Evolutionary conservation across 2,329 filamentous ascomycete species (phyloP).

Genomic region (Cordyceps militaris): DNA sequence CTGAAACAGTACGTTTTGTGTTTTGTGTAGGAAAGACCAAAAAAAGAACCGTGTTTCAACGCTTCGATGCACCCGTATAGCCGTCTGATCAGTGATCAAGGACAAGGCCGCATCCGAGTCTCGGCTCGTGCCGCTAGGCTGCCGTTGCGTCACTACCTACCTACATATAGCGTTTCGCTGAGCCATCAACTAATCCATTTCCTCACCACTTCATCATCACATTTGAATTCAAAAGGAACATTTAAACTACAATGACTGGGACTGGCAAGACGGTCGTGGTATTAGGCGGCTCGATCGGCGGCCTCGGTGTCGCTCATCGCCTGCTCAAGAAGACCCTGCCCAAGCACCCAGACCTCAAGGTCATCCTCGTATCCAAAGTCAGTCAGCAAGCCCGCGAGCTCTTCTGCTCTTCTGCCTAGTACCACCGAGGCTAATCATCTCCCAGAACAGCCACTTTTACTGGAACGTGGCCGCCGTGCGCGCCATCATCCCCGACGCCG

Average conservation of each 20-base stretch:
- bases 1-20: no score
- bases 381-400: constrained; percentile 7
- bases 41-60: no score
- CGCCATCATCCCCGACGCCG: constrained; percentile 43
- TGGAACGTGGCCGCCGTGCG: constrained; percentile 52
- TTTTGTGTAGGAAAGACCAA: no score
- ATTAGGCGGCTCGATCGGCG: constrained; percentile 47
- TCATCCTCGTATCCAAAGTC: constrained; percentile 51
- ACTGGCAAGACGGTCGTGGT: constrained; percentile 44
- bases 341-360: constrained; percentile 40
- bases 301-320: constrained; percentile 46
- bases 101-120: not conserved
- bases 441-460: constrained; percentile 50
- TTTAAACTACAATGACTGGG: constrained; percentile 14
- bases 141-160: not conserved
- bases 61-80: no score
- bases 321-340: constrained; percentile 46
- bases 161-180: not conserved
- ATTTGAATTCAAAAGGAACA: not conserved
- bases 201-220: not conserved
- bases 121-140: not conserved
- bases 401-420: no score
- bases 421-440: not conserved
- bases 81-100: no score
- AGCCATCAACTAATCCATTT: not conserved